Evolutionary conservation across 1,284 basidiomycete genomes (phyloP).

Genomic region (Mycena sp.): DNA sequence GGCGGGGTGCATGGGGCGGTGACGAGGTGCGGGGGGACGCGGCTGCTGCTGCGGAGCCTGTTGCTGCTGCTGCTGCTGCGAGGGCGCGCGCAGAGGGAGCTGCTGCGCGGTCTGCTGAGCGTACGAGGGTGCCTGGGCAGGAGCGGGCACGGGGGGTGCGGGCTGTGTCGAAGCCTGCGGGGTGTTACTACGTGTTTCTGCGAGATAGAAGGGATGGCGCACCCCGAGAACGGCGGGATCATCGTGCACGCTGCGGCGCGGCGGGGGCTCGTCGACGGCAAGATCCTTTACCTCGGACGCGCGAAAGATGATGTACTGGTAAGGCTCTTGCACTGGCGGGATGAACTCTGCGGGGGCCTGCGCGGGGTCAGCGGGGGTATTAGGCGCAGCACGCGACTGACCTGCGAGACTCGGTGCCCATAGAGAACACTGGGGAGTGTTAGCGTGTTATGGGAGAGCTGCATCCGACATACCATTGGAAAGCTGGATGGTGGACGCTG

Average conservation of each 20-base stretch:
- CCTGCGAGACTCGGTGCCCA: slow-evolving; percentile 89
- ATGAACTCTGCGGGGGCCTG: slow-evolving; percentile 80
- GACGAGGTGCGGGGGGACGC: slow-evolving; percentile 24
- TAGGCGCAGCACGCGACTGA: slow-evolving; percentile 50
- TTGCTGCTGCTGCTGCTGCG: slow-evolving; percentile 36
- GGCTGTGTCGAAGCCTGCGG: slow-evolving; percentile 25
- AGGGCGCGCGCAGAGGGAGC: slow-evolving; percentile 18
- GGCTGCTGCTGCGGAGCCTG: slow-evolving; percentile 33
- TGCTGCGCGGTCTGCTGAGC: slow-evolving; percentile 40
- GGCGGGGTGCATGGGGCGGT: slow-evolving; percentile 22
- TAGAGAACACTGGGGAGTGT: slow-evolving; percentile 73
- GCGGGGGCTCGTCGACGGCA: slow-evolving; percentile 72
- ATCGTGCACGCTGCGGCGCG: slow-evolving; percentile 69
- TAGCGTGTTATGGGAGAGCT: slow-evolving; percentile 4
- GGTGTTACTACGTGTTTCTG: slow-evolving; percentile 25
- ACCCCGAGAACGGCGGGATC: slow-evolving; percentile 83
- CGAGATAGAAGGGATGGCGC: slow-evolving; percentile 44
- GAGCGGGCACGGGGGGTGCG: slow-evolving; percentile 12
- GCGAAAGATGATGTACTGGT: slow-evolving; percentile 85
- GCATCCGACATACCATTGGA: slow-evolving; percentile 70
- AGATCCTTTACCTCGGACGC: slow-evolving; percentile 86
- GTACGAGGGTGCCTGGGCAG: slow-evolving; percentile 21
- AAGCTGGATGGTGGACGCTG: slow-evolving; percentile 85
- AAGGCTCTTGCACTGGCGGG: slow-evolving; percentile 79
- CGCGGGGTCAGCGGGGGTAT: slow-evolving; percentile 19